phyloP scores from a whole-genome alignment of 768 basidiomycete genomes.

The Suillus fuscotomentosus region DNA sequence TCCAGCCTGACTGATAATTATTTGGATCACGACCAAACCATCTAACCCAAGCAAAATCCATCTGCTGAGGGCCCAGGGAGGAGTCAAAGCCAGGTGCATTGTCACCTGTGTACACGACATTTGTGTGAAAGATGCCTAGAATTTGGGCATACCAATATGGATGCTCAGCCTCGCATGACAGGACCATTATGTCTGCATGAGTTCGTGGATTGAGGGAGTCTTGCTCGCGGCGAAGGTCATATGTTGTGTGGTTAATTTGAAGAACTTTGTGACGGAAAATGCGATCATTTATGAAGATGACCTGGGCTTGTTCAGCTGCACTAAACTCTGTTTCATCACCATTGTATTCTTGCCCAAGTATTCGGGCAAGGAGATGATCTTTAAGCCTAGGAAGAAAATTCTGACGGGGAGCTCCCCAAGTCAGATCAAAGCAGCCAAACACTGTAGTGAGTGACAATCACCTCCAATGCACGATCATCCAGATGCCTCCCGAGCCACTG shows the following conservation, averaged over 20 bases:
- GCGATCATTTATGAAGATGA: slow-evolving; percentile 7
- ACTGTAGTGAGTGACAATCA: too few species aligned
- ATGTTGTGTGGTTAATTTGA: slow-evolving; percentile 31
- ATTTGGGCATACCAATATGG: too few species aligned
- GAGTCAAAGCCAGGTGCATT: too few species aligned
- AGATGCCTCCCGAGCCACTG: not conserved
- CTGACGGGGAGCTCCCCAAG: not conserved
- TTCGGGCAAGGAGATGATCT: slow-evolving; percentile 9
- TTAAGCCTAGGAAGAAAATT: slow-evolving; percentile 23
- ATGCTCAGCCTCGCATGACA: too few species aligned
- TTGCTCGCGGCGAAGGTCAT: slow-evolving; percentile 21
- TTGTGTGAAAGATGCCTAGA: too few species aligned
- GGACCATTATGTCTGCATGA: slow-evolving; percentile 18
- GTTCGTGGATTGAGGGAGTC: slow-evolving; percentile 30
- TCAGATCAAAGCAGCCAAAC: too few species aligned
- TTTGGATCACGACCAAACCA: too few species aligned
- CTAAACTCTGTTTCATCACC: slow-evolving; percentile 14
- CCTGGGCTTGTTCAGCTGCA: slow-evolving; percentile 15
- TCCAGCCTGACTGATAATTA: too few species aligned
- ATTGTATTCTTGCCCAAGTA: not conserved
- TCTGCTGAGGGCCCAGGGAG: too few species aligned
- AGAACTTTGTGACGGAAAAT: slow-evolving; percentile 32
- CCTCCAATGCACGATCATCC: not conserved
- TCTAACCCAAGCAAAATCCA: too few species aligned
- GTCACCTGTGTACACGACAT: too few species aligned